These are phyloP conservation scores for Barbatosphaeria neglecta DNA, from an alignment of 495 filamentous ascomycete genomes.

Conservation along the genomic window DNA sequence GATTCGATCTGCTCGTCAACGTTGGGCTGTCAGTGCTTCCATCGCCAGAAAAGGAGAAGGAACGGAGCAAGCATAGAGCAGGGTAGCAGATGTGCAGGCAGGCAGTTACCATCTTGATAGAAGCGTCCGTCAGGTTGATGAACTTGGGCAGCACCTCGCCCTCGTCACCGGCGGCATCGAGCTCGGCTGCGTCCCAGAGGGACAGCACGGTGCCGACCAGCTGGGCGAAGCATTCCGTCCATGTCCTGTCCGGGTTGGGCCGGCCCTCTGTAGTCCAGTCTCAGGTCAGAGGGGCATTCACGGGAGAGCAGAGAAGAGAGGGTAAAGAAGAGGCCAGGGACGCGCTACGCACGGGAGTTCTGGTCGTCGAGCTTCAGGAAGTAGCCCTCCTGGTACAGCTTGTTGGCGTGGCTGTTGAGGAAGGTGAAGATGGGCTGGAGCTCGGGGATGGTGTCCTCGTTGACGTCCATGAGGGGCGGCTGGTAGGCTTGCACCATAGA, in stretches of 20 bases:
- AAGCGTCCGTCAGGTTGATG: constrained; percentile 93
- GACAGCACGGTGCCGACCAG: constrained; percentile 90
- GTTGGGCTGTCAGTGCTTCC: too few relatives aligned
- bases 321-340: not conserved
- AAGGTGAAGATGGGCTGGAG: constrained; percentile 88
- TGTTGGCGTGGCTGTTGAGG: constrained; percentile 90
- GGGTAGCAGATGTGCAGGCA: too few relatives aligned
- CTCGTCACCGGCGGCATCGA: constrained; percentile 76
- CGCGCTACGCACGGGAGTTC: constrained; percentile 58
- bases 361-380: constrained; percentile 93
- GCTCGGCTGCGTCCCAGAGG: constrained; percentile 86
- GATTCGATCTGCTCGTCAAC: constrained; percentile 91
- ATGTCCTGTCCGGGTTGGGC: constrained; percentile 73
- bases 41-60: too few relatives aligned
- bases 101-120: constrained; percentile 97
- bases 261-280: constrained; percentile 56
- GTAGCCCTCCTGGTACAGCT: constrained; percentile 95
- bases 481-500: constrained; percentile 70
- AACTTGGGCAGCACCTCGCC: constrained; percentile 87
- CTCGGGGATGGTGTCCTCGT: constrained; percentile 77
- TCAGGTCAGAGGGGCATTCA: constrained; percentile 11
- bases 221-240: constrained; percentile 96
- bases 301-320: constrained; percentile 3
- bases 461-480: constrained; percentile 76
- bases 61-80: too few relatives aligned